Conservation (phyloP, 2,329 filamentous ascomycete genomes). For the Ophiocordyceps polyrhachis-furcata region DNA sequence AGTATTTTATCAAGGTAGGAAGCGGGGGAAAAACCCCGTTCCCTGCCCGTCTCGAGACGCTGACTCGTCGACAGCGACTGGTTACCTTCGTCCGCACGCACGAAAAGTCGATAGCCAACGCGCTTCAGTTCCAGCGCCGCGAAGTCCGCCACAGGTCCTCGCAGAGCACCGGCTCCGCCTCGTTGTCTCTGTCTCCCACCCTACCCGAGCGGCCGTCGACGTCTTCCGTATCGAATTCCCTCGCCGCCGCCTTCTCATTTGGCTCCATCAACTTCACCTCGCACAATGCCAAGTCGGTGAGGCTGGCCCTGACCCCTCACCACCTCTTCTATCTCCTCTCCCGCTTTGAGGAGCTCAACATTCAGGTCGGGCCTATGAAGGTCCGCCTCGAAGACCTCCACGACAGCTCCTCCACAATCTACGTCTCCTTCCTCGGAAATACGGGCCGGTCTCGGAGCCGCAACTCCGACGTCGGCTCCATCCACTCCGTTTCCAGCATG, state of each 20-base stretch:
- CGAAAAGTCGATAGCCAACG: constrained; percentile 93
- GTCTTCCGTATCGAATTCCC: constrained; percentile 49
- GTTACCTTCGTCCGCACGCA: constrained; percentile 92
- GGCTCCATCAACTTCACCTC: constrained; percentile 73
- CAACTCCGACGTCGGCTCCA: constrained; percentile 70
- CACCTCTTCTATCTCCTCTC: constrained; percentile 94
- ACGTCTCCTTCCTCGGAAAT: constrained; percentile 85
- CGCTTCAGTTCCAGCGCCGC: constrained; percentile 61
- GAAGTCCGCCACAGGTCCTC: constrained; percentile 54
- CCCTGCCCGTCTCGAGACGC: not conserved
- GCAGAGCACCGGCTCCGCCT: constrained; percentile 41
- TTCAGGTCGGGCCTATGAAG: constrained; percentile 89
- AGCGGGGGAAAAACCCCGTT: constrained; percentile 3
- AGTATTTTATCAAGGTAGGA: constrained; percentile 69
- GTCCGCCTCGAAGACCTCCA: constrained; percentile 88
- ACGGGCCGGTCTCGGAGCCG: constrained; percentile 58
- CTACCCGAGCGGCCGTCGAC: constrained; percentile 44
- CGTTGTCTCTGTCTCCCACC: constrained; percentile 35
- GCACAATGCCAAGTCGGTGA: constrained; percentile 70
- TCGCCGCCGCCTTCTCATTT: constrained; percentile 74
- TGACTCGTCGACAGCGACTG: constrained; percentile 50
- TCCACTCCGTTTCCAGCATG: constrained; percentile 90
- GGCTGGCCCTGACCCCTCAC: constrained; percentile 82
- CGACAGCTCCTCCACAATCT: constrained; percentile 72
- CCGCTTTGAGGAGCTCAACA: constrained; percentile 81